phyloP scores from a whole-genome alignment of 495 filamentous ascomycete genomes.

The Penicillium malachiteum region DNA sequence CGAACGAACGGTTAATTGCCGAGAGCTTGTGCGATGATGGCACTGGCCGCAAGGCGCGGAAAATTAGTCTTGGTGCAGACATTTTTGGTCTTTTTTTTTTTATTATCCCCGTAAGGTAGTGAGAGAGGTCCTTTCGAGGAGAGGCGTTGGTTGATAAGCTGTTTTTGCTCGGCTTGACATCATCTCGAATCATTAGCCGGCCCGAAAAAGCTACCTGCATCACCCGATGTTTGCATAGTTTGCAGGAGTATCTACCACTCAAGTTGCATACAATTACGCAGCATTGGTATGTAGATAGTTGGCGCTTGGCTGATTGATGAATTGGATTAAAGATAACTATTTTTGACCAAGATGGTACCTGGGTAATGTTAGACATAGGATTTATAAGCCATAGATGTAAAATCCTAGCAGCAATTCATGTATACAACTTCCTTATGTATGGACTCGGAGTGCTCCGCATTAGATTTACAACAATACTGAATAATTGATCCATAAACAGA shows the following conservation, averaged over 20 bases:
- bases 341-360: too few species aligned
- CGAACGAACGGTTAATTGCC: constrained; percentile 33
- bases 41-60: constrained; percentile 33
- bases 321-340: too few species aligned
- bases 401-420: too few species aligned
- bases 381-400: too few species aligned
- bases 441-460: too few species aligned
- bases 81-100: constrained; percentile 29
- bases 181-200: constrained; percentile 29
- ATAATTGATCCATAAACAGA: constrained; percentile 8
- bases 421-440: too few species aligned
- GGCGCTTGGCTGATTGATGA: too few species aligned
- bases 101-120: constrained; percentile 1
- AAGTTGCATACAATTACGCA: constrained; percentile 12
- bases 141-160: constrained; percentile 19
- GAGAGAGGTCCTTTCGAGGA: constrained; percentile 2
- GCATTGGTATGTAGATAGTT: background rate
- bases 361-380: too few species aligned
- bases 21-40: constrained; percentile 20
- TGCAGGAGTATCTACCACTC: constrained; percentile 25
- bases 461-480: too few species aligned
- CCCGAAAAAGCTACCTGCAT: constrained; percentile 25
- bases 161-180: constrained; percentile 38
- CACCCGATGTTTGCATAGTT: constrained; percentile 39
- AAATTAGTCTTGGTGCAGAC: constrained; percentile 36